A percentile compares a stretch with the other conserved stretches of the same genome.
Conservation (phyloP, 1,284 basidiomycete species). For the Leccinum glutinopallens region DNA sequence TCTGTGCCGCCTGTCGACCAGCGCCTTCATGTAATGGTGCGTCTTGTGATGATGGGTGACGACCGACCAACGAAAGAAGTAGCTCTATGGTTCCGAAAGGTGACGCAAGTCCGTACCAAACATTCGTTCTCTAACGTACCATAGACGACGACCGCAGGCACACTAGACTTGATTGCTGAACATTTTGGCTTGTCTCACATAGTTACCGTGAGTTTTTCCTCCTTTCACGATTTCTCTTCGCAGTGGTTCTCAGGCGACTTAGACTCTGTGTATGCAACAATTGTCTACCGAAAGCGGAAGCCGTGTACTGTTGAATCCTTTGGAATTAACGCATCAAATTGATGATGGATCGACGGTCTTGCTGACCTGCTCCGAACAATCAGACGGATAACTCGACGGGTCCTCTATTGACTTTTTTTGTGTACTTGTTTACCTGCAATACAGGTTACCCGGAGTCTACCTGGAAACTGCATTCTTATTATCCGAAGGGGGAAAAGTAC, state of each 20-base stretch:
- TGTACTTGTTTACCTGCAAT: too few relatives aligned
- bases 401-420: too few relatives aligned
- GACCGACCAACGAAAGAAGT: conserved; percentile 34
- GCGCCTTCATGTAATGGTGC: conserved; percentile 57
- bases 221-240: background rate
- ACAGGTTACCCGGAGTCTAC: too few relatives aligned
- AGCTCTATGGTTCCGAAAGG: conserved; percentile 73
- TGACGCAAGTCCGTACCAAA: conserved; percentile 12
- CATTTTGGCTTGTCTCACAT: too few relatives aligned
- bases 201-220: too few relatives aligned
- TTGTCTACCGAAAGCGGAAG: conserved; percentile 24
- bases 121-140: conserved; percentile 14
- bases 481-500: too few relatives aligned
- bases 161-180: too few relatives aligned
- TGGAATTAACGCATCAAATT: conserved; percentile 41
- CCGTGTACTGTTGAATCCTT: conserved; percentile 43
- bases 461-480: too few relatives aligned
- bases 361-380: conserved; percentile 17
- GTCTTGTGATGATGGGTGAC: conserved; percentile 18
- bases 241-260: conserved; percentile 5
- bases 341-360: conserved; percentile 45
- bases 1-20: conserved; percentile 50
- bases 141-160: conserved; percentile 44
- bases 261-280: conserved; percentile 39
- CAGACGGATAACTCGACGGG: too few relatives aligned